phyloP scores from a whole-genome alignment of 192 early-diverging fungal genomes.

The Rhizophagus prolifer region DNA sequence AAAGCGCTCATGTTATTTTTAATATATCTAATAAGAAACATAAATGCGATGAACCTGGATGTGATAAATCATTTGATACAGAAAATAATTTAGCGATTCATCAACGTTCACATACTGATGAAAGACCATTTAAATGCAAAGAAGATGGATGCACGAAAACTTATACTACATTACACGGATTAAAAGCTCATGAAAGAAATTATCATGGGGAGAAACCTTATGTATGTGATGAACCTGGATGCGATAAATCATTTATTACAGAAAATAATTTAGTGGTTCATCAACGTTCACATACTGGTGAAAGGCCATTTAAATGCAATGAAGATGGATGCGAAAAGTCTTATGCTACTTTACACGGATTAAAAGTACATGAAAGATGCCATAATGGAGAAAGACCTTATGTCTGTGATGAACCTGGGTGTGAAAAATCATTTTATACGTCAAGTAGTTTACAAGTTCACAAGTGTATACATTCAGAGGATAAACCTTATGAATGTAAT shows the following conservation, averaged over 20 bases:
- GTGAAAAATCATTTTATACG: not conserved
- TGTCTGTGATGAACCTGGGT: not conserved
- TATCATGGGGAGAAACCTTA: conserved; percentile 1
- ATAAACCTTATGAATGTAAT: not conserved
- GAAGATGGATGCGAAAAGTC: not conserved
- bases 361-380: not conserved
- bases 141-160: not conserved
- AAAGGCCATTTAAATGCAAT: conserved; percentile 2
- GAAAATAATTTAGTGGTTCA: not conserved
- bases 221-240: not conserved
- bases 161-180: not conserved
- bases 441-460: not conserved
- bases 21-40: not conserved
- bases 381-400: not conserved
- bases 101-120: not conserved
- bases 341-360: not conserved
- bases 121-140: not conserved
- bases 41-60: not conserved
- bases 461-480: not conserved
- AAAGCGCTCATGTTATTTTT: not conserved
- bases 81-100: not conserved
- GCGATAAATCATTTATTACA: not conserved
- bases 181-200: not conserved
- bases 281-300: not conserved
- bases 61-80: not conserved